phyloP scores from a whole-genome alignment of 768 basidiomycete genomes.

The Podaxis carcinomalis region DNA sequence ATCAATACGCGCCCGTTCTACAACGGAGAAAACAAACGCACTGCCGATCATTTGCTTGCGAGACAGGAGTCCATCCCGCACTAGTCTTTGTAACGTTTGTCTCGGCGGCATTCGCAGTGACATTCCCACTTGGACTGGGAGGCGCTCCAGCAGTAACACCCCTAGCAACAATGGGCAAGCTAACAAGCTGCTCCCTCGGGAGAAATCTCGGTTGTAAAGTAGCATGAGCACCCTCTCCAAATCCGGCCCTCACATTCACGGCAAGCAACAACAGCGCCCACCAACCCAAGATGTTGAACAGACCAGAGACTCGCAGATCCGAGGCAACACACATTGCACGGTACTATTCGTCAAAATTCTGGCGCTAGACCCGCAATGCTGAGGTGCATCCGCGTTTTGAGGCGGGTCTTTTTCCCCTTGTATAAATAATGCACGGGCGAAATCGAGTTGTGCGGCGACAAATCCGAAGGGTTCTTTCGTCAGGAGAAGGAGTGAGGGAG shows the following conservation, averaged over 20 bases:
- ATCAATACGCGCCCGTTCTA: background rate
- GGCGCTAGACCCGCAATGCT: background rate
- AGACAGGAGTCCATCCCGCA: constrained; percentile 39
- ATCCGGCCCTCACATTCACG: background rate
- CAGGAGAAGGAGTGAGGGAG: background rate
- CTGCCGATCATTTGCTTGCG: constrained; percentile 43
- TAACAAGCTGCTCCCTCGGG: constrained; percentile 4
- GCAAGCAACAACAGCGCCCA: background rate
- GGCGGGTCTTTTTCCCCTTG: background rate
- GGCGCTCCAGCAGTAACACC: background rate
- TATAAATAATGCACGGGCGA: background rate
- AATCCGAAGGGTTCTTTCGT: background rate
- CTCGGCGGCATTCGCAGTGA: background rate
- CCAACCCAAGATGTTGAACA: background rate
- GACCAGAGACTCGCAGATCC: background rate
- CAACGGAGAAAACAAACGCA: constrained; percentile 22
- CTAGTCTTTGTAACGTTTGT: constrained; percentile 17
- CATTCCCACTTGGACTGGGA: background rate
- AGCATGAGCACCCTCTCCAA: background rate
- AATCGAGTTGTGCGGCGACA: background rate
- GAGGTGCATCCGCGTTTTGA: constrained; percentile 4
- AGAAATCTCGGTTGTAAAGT: background rate
- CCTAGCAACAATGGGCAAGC: constrained; percentile 1
- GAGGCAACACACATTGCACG: background rate
- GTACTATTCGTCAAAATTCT: background rate